Evolutionary conservation across 805 yeast genomes (phyloP), one percentile per base, ranked within the genome.

Genomic region (Jamesozyma rosinii): DNA sequence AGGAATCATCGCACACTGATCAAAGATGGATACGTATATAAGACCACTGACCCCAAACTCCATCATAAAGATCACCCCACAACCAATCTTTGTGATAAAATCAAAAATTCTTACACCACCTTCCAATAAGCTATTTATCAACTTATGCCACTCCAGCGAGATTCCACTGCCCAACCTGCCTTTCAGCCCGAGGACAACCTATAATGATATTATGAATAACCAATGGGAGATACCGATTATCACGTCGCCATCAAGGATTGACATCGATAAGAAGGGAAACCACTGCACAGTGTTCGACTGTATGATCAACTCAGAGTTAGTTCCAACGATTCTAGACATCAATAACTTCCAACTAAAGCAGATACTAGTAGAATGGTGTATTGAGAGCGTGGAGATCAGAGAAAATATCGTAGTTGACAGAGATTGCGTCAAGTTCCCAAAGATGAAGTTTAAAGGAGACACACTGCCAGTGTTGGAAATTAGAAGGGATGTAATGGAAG

Each of bases 171-270:
- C 95, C 0, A 73, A 52, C 8, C 53, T 57, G 2, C 60, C 61
- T 2, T 83, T 81, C 53, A 70, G 73, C 31, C 79, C 87, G 3
- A 71, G 67, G 32, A 59, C 66, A 2, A 77, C 85, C 2, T 79
- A 79, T 52, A 79, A 81, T 1, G 60, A 77, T 40, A 79, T 83
- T 19, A 75, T 79, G 62, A 77, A 76, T 31, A 79, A 79, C 53
- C 70, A 81, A 54, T 88, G 95, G 95, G 88, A 83, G 46, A 81
- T 87, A 1, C 96, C 96, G 1, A 76, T 89, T 2, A 72, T 83
- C 1, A 77, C 85, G 0, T 78, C 90, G 0, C 68, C 72, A 0
- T 75, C 73, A 38, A 56, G 79, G 11, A 51, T 52, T 6, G 81
- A 74, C 37, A 57, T 47, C 13, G 96, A 89, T 59, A 88, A 88